A percentile compares a stretch with the other conserved stretches of the same genome.
Evolutionary conservation across 371 early-diverging fungal species (phyloP).

Genomic region (Polyrhizophydium stewartii): DNA sequence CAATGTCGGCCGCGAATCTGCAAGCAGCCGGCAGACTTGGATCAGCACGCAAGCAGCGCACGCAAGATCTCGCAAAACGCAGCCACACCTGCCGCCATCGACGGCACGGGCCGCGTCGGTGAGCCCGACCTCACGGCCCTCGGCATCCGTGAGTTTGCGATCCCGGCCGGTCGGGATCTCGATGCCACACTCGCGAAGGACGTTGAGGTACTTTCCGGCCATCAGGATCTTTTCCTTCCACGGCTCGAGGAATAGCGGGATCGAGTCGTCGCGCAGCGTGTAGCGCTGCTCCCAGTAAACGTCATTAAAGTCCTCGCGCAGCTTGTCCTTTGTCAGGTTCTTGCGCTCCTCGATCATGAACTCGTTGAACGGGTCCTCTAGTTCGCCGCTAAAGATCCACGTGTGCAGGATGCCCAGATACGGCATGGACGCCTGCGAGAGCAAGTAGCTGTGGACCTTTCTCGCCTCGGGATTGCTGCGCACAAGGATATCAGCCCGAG

Average conservation of each 20-base stretch:
- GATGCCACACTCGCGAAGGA: constrained; percentile 71
- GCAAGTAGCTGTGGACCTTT: constrained; percentile 69
- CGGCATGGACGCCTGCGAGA: constrained; percentile 73
- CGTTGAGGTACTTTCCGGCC: constrained; percentile 93
- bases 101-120: constrained; percentile 51
- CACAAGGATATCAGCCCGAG: not conserved
- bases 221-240: constrained; percentile 73
- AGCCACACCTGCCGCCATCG: constrained; percentile 55
- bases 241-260: constrained; percentile 75
- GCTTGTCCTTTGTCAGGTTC: constrained; percentile 22
- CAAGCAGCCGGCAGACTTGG: constrained; percentile 1
- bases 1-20: constrained; percentile 68
- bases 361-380: constrained; percentile 80
- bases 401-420: constrained; percentile 72
- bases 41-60: constrained; percentile 10
- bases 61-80: not conserved
- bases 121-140: constrained; percentile 21
- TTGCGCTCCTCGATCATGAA: constrained; percentile 71
- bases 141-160: not conserved
- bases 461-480: constrained; percentile 44
- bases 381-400: constrained; percentile 88
- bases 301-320: constrained; percentile 72
- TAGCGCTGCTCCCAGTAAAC: constrained; percentile 83
- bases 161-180: constrained; percentile 7
- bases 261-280: constrained; percentile 55